Percentiles rank a stretch among this genome's conserved stretches.
Evolutionary conservation across 176 grass and related monocot genomes (phyloP).

Genomic region (Musa beccarii): DNA sequence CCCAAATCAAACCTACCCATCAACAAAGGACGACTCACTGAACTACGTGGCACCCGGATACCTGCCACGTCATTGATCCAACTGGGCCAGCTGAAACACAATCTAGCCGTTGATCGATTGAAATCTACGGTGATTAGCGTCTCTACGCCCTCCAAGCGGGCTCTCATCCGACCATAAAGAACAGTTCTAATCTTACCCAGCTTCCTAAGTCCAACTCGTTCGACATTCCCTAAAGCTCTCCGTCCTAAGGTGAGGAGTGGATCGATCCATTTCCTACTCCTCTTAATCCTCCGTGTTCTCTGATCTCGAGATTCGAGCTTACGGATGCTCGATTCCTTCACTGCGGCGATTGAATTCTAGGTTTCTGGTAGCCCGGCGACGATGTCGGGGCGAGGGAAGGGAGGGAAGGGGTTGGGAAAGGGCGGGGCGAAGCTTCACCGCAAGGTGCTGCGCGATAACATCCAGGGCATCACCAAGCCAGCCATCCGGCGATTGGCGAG

Average conservation of each 20-base stretch:
- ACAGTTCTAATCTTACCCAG: too few species aligned
- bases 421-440: slow-evolving; percentile 61
- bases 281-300: not conserved
- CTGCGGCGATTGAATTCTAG: not conserved
- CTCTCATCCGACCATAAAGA: not conserved
- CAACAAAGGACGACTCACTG: not conserved
- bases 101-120: not conserved
- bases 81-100: not conserved
- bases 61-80: not conserved
- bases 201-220: not conserved
- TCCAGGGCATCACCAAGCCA: slow-evolving; percentile 70
- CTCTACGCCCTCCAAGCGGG: not conserved
- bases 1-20: too few species aligned
- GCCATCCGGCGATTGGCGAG: slow-evolving; percentile 42
- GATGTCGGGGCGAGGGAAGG: slow-evolving; percentile 28
- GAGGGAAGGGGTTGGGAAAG: slow-evolving; percentile 56
- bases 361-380: not conserved
- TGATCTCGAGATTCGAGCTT: not conserved
- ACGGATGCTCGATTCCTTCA: not conserved
- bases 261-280: not conserved
- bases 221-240: not conserved
- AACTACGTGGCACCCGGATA: not conserved
- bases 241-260: not conserved
- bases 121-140: not conserved
- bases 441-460: slow-evolving; percentile 63